phyloP scores from a whole-genome alignment of 805 yeast genomes.

The Starmerella cellae region DNA sequence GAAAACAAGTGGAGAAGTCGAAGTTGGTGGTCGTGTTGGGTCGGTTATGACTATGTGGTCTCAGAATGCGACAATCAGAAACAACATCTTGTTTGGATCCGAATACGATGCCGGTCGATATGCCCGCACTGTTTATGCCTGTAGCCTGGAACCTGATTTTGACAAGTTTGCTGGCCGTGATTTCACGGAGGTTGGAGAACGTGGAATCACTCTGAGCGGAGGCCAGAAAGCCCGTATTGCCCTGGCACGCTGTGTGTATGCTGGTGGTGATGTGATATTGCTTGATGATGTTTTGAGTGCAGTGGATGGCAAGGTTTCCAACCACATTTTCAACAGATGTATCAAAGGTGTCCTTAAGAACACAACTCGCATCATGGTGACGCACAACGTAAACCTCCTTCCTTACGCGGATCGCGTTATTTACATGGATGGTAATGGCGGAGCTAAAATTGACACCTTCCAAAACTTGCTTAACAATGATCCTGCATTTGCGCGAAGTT shows the following conservation, averaged over 20 bases:
- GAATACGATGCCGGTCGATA: slow-evolving; percentile 41
- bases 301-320: slow-evolving; percentile 77
- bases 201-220: slow-evolving; percentile 79
- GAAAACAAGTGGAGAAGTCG: slow-evolving; percentile 38
- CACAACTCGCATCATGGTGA: slow-evolving; percentile 64
- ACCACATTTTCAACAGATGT: slow-evolving; percentile 59
- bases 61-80: slow-evolving; percentile 63
- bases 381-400: slow-evolving; percentile 68
- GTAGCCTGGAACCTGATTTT: slow-evolving; percentile 56
- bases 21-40: slow-evolving; percentile 40
- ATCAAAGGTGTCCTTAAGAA: slow-evolving; percentile 42
- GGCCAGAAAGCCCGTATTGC: slow-evolving; percentile 84
- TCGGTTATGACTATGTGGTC: slow-evolving; percentile 69
- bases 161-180: slow-evolving; percentile 62
- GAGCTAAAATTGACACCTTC: slow-evolving; percentile 47
- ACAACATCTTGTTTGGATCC: slow-evolving; percentile 59
- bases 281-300: slow-evolving; percentile 79
- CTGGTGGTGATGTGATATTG: slow-evolving; percentile 48
- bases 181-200: slow-evolving; percentile 61
- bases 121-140: slow-evolving; percentile 42
- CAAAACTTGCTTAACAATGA: slow-evolving; percentile 34
- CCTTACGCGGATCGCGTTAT: slow-evolving; percentile 57
- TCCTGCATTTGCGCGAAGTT: slow-evolving; percentile 9
- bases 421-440: slow-evolving; percentile 48
- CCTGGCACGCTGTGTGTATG: slow-evolving; percentile 70